Evolutionary conservation across 176 grass and related monocot genomes (phyloP), one percentile per base, ranked within the genome.

Genomic region (Phragmites australis): DNA sequence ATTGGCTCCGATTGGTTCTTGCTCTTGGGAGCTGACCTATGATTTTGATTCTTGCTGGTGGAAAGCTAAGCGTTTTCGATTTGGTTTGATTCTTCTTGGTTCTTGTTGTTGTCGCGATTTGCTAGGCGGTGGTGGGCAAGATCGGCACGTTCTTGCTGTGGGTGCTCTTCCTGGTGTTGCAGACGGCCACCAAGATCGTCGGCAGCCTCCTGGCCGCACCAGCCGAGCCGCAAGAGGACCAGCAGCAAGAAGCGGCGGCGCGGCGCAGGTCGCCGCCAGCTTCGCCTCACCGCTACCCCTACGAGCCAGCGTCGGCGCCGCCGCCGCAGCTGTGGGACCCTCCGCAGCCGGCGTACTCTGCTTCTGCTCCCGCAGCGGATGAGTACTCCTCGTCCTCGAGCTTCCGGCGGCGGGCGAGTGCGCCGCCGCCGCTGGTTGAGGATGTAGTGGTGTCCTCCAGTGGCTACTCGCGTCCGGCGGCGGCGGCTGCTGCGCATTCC

Each of bases 161-260:
- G 88, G 27, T 87, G 52, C 74, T 90, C 68, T 90, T 86, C 80
- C 75, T 90, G 13, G 39, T 87, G 8, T 69, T 90, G 68, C 80
- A 90, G 75, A 87, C 88, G 9, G 79, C 84, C 62, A 86, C 80
- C 18, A 83, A 86, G 75, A 79, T 90, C 75, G 80, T 83, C 39
- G 84, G 84, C 52, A 80, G 75, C 69, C 75, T 82, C 68, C 68
- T 84, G 16, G 75, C 63, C 21, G 63, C 40, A 6, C 18, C 78
- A 32, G 49, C 59, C 23, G 70, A 81, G 31, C 30, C 70, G n/a
- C 83, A 75, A 53, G 74, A 79, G 40, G 79, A 74, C 23, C 74
- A 39, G 7, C 83, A 47, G 9, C 88, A 71, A 37, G 83, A 78
- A 12, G 59, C 65, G 53, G 47, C 74, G 19, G 68, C 68, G 9